Conservation (phyloP, 176 grass and related monocot species). For the Oryza nivara region DNA sequence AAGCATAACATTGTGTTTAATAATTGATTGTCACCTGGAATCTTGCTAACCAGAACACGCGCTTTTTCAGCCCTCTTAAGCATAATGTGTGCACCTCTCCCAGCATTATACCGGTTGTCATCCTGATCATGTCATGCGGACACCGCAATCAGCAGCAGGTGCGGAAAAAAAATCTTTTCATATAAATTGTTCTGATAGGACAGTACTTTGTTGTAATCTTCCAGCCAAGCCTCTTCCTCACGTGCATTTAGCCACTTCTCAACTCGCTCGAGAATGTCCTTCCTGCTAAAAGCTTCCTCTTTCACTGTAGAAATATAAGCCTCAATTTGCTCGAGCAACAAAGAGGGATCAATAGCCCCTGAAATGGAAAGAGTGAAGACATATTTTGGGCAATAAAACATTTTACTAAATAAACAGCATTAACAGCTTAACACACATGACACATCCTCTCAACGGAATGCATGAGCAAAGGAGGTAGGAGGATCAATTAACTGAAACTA, state of each 20-base stretch:
- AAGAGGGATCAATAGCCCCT: conserved; percentile 72
- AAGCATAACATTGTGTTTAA: not conserved
- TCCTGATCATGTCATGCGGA: conserved; percentile 52
- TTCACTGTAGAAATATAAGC: conserved; percentile 56
- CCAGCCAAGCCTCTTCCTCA: conserved; percentile 76
- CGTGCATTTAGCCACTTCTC: conserved; percentile 71
- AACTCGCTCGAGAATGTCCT: conserved; percentile 79
- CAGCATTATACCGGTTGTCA: conserved; percentile 77
- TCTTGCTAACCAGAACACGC: conserved; percentile 70
- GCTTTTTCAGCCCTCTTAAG: conserved; percentile 86
- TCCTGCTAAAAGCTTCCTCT: conserved; percentile 79
- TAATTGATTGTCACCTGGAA: conserved; percentile 57
- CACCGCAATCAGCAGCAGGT: conserved; percentile 19
- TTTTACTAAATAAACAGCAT: conserved; percentile 24
- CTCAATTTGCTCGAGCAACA: conserved; percentile 78
- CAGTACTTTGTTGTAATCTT: conserved; percentile 80
- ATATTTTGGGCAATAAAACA: conserved; percentile 4
- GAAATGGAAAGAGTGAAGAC: not conserved
- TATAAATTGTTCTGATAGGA: conserved; percentile 9
- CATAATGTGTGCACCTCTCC: conserved; percentile 72
- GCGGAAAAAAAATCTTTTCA: not conserved
- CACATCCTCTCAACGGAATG: not conserved
- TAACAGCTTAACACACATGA: not conserved
- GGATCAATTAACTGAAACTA: not conserved
- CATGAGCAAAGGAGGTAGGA: not conserved